phyloP scores from a whole-genome alignment of 2,329 filamentous ascomycete species.

The Hypoxylon sp. region DNA sequence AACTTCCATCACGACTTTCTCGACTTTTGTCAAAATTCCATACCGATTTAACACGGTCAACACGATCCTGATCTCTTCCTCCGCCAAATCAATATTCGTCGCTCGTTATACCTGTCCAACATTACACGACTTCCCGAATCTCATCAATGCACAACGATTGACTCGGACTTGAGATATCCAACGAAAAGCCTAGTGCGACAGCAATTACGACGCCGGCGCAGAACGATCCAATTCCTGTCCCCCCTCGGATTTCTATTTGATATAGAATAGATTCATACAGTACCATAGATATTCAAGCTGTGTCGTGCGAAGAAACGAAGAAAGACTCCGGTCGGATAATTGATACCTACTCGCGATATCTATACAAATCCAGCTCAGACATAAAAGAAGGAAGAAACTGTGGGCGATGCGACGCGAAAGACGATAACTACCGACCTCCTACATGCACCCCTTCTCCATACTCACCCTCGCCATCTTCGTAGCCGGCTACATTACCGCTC shows the following conservation, averaged over 20 bases:
- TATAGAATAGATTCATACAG: not conserved
- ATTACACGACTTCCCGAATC: conserved; percentile 19
- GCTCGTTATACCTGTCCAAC: conserved; percentile 36
- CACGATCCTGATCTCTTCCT: conserved; percentile 3
- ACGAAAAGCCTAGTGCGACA: conserved; percentile 29
- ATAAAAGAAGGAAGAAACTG: conserved; percentile 9
- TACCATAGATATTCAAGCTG: not conserved
- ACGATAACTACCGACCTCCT: conserved; percentile 55
- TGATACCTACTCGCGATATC: conserved; percentile 4
- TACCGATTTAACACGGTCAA: not conserved
- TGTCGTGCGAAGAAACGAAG: too few species aligned
- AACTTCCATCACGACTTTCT: conserved; percentile 15
- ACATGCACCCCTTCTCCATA: conserved; percentile 98
- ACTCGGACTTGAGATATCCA: conserved; percentile 2
- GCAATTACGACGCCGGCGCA: conserved; percentile 20
- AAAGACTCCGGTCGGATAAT: not conserved
- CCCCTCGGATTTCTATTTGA: not conserved
- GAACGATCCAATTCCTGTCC: conserved; percentile 10
- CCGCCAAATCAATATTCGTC: conserved; percentile 14
- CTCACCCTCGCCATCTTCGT: conserved; percentile 98
- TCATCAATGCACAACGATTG: conserved; percentile 1
- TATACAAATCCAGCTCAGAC: not conserved
- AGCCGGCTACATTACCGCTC: conserved; percentile 98
- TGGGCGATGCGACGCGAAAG: conserved; percentile 48
- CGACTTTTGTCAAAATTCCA: conserved; percentile 1